These are phyloP conservation scores for Fusarium luffae DNA, from an alignment of 2,329 filamentous ascomycete genomes.

Conservation along the genomic window DNA sequence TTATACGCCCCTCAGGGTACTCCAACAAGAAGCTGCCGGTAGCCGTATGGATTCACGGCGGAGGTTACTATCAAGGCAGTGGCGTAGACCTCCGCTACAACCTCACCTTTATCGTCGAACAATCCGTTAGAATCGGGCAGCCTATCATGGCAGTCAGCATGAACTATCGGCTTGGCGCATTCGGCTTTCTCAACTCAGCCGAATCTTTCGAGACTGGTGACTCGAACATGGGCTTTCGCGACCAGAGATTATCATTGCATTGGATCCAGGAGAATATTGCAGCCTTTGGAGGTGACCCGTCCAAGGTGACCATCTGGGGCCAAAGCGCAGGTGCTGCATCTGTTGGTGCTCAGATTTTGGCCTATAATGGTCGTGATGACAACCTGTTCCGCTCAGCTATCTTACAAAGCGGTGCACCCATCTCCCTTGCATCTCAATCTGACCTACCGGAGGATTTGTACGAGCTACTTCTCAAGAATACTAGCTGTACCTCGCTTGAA, in stretches of 20 bases:
- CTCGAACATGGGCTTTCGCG: conserved; percentile 61
- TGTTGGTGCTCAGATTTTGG: conserved; percentile 25
- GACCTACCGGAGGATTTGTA: not conserved
- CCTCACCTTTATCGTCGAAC: conserved; percentile 65
- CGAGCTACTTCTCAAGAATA: not conserved
- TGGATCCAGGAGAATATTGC: conserved; percentile 62
- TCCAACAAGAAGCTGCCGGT: conserved; percentile 29
- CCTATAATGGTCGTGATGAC: conserved; percentile 26
- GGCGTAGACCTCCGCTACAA: conserved; percentile 65
- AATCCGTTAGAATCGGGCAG: conserved; percentile 52
- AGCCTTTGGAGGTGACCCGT: conserved; percentile 57
- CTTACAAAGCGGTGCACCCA: conserved; percentile 18
- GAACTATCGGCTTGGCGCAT: conserved; percentile 39
- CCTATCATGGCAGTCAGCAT: conserved; percentile 36
- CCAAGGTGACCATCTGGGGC: conserved; percentile 58
- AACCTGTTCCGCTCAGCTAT: conserved; percentile 19
- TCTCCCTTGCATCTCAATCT: not conserved
- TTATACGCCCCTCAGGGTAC: conserved; percentile 24
- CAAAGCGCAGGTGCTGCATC: conserved; percentile 25
- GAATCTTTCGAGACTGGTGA: conserved; percentile 53
- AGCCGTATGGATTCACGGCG: conserved; percentile 46
- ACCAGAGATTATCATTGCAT: conserved; percentile 59
- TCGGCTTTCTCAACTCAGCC: conserved; percentile 60
- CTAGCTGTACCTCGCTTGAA: not conserved
- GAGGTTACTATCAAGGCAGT: conserved; percentile 54